phyloP scores from a whole-genome alignment of 1,284 basidiomycete species.

The Malassezia nana region DNA sequence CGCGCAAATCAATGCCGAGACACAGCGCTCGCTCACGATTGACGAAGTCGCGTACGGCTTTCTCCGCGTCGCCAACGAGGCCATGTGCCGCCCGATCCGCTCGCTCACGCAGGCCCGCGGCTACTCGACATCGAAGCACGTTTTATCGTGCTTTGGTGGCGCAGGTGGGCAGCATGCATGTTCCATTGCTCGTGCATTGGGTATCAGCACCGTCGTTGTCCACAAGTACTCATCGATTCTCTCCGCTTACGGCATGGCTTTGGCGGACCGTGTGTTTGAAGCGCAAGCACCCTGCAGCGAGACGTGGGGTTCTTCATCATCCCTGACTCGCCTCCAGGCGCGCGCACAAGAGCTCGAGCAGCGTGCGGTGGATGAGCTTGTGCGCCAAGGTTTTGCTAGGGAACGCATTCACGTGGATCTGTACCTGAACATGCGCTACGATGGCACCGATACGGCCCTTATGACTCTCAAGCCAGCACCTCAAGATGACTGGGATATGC shows the following conservation, averaged over 20 bases:
- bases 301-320: slow-evolving; percentile 50
- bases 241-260: slow-evolving; percentile 76
- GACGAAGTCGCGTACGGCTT: slow-evolving; percentile 81
- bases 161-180: slow-evolving; percentile 87
- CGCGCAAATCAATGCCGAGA: slow-evolving; percentile 60
- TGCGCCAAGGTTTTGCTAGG: slow-evolving; percentile 66
- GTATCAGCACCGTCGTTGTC: slow-evolving; percentile 72
- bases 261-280: slow-evolving; percentile 67
- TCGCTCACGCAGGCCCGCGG: slow-evolving; percentile 83
- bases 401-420: slow-evolving; percentile 64
- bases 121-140: slow-evolving; percentile 70
- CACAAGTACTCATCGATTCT: slow-evolving; percentile 77
- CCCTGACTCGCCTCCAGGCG: slow-evolving; percentile 15
- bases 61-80: slow-evolving; percentile 44
- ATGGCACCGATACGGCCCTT: slow-evolving; percentile 72
- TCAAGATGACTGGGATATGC: slow-evolving; percentile 59
- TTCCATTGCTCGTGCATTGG: slow-evolving; percentile 69
- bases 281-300: slow-evolving; percentile 75
- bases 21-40: slow-evolving; percentile 57
- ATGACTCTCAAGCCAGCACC: slow-evolving; percentile 62
- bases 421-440: slow-evolving; percentile 59
- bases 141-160: slow-evolving; percentile 83
- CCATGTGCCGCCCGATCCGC: slow-evolving; percentile 81
- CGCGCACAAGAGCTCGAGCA: slow-evolving; percentile 53
- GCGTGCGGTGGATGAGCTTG: slow-evolving; percentile 58